Evolutionary conservation across 202 grass and related monocot species (phyloP).

Genomic region (Setaria viridis): DNA sequence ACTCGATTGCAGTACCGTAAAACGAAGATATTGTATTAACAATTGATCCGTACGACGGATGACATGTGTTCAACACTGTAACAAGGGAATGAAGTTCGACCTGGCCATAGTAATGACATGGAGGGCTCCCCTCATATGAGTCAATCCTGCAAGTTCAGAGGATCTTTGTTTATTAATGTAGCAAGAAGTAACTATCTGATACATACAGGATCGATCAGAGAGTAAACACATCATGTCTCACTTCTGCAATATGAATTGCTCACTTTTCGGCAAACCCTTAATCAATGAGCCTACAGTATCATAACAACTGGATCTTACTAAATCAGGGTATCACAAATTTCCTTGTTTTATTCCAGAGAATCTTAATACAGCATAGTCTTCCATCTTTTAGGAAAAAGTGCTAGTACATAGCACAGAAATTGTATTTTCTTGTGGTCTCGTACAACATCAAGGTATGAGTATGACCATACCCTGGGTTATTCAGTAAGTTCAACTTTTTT

Average conservation of each 20-base stretch:
- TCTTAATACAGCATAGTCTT: not conserved
- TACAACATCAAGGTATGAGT: conserved; percentile 10
- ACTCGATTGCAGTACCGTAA: conserved; percentile 49
- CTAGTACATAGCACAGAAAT: conserved; percentile 1
- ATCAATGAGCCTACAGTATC: not conserved
- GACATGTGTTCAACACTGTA: conserved; percentile 58
- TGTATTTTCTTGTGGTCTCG: not conserved
- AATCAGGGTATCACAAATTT: conserved; percentile 31
- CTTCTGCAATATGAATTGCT: conserved; percentile 34
- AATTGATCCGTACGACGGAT: conserved; percentile 68
- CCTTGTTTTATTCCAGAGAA: conserved; percentile 34
- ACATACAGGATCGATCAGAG: conserved; percentile 43
- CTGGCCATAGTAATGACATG: conserved; percentile 81
- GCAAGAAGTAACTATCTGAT: conserved; percentile 40
- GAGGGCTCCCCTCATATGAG: conserved; percentile 56
- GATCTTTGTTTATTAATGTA: conserved; percentile 39
- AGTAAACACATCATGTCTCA: conserved; percentile 28
- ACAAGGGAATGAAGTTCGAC: conserved; percentile 71
- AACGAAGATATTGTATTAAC: conserved; percentile 63
- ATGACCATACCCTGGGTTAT: not conserved
- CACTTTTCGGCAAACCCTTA: not conserved
- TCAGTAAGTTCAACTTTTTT: not conserved
- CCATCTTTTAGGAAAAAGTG: not conserved
- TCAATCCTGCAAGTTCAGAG: conserved; percentile 75
- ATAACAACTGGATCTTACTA: conserved; percentile 19